Base-by-base conservation (phyloP, 371 early-diverging fungal species). In the Syncephalastrum racemosum region DNA sequence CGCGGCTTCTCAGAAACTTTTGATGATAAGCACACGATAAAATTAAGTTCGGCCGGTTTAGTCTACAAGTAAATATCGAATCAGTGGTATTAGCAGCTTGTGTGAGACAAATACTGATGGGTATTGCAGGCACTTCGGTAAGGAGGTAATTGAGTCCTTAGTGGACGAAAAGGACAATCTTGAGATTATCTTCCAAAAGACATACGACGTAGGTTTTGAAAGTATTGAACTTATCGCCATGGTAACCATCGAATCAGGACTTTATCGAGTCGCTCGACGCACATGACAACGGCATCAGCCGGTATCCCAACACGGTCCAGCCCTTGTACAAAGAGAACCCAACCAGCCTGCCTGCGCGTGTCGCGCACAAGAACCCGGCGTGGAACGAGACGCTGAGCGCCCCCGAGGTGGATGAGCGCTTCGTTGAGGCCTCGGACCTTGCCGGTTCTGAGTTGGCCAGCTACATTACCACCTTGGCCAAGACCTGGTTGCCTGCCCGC, bases 1-100 rank as follows among this genome's bases (percentile, higher is more conserved):
- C 88, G 96, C 58, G 93, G 90, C 19, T 99, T 98, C 67, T 72
- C 67, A 39, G 96, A 97, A 62, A 92, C 94, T 44, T 97, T 95
- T 72, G 85, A 85, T 47, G 75, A 70, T 22, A 73, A 85, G 52
- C 90, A 92, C 66, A 71, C 68, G 41, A 93, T 94, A 64, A 94
- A 93, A 77, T 80, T 96, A 50, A 92, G 93, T 84, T 90, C 91
- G 62, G 94, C 96, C 23, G 97, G 97, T 43, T 72, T 97, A 15
- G 79, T 95, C 46, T 95, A 91, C 81, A 94, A 94, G 86, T 79
- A 71, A 54, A 62, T 43, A 4, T 24, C 25, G 4, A 36, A 8
- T 31, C 16, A 3, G 36, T 4, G 10, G 10, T 31, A 31, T 14
- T 27, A n/a, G 10, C 10, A 20, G 23, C 46, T 12, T 5, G 13